Conservation (phyloP, 2,329 filamentous ascomycete genomes). For the Monilinia polystroma region DNA sequence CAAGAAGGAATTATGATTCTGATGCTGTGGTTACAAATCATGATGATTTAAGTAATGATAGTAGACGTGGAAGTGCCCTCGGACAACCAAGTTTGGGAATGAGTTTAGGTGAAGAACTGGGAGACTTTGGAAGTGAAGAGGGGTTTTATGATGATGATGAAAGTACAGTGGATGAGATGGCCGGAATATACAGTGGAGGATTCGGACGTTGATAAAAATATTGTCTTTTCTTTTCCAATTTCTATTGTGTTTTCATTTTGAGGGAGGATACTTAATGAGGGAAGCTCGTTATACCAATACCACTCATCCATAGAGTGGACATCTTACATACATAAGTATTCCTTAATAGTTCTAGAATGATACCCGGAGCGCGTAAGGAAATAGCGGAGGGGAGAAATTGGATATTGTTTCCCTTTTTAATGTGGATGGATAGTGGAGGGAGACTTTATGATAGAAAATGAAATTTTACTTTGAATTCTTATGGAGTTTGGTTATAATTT, state of each 20-base stretch:
- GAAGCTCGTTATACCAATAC: neutral
- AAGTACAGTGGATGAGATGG: slow-evolving; percentile 30
- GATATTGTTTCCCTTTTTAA: slow-evolving; percentile 4
- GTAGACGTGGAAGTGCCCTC: slow-evolving; percentile 6
- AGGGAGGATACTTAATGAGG: neutral
- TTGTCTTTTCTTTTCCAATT: slow-evolving; percentile 1
- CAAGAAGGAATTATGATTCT: slow-evolving; percentile 56
- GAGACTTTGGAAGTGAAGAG: slow-evolving; percentile 34
- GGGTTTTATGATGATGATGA: slow-evolving; percentile 42
- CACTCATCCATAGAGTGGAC: neutral
- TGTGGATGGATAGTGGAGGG: neutral
- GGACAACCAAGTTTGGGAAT: slow-evolving; percentile 14
- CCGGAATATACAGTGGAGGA: slow-evolving; percentile 24
- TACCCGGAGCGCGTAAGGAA: slow-evolving; percentile 7
- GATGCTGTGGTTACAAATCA: slow-evolving; percentile 51
- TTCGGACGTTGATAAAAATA: slow-evolving; percentile 13
- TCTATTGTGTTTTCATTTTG: slow-evolving; percentile 1
- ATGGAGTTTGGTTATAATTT: too few species aligned
- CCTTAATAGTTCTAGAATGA: slow-evolving; percentile 22
- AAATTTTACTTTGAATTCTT: neutral
- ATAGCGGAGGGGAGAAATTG: neutral
- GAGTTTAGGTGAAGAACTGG: slow-evolving; percentile 17
- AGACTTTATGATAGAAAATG: neutral
- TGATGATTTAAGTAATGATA: slow-evolving; percentile 44
- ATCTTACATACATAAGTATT: slow-evolving; percentile 16